These are phyloP conservation scores for Barnettozyma vustinii DNA, from an alignment of 805 yeast genomes.

Conservation along the genomic window DNA sequence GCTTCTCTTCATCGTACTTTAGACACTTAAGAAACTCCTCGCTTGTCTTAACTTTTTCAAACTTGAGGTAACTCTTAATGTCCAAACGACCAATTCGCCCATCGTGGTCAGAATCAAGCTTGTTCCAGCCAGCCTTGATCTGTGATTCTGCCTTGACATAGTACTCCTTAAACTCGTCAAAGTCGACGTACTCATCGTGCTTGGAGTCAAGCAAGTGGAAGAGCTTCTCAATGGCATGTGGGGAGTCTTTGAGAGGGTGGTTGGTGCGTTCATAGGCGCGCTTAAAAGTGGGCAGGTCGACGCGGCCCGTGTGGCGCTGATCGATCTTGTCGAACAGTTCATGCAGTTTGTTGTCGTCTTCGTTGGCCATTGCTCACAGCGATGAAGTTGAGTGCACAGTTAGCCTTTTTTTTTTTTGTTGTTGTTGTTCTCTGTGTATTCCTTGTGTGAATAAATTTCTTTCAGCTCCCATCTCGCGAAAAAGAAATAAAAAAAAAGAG, in stretches of 20 bases:
- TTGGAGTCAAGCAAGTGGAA: constrained; percentile 57
- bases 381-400: background rate
- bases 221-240: constrained; percentile 50
- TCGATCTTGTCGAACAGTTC: constrained; percentile 42
- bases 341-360: constrained; percentile 7
- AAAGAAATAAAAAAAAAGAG: background rate
- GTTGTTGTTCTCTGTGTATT: background rate
- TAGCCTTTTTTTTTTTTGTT: too few species aligned
- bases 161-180: constrained; percentile 61
- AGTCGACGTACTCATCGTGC: constrained; percentile 52
- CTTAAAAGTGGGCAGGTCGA: constrained; percentile 32
- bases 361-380: background rate
- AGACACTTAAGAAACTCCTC: constrained; percentile 47
- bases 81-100: constrained; percentile 65
- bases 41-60: constrained; percentile 41
- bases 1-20: constrained; percentile 23
- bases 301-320: constrained; percentile 29
- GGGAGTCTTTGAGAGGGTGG: constrained; percentile 62
- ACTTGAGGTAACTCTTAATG: constrained; percentile 54
- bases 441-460: background rate
- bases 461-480: background rate
- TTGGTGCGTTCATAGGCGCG: constrained; percentile 37
- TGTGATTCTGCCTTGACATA: constrained; percentile 64
- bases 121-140: constrained; percentile 60
- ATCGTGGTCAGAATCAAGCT: constrained; percentile 66